Percentiles rank a stretch among this genome's conserved stretches.
phyloP scores from a whole-genome alignment of 805 yeast genomes.

The Cyberlindnera euphorbiiphila region DNA sequence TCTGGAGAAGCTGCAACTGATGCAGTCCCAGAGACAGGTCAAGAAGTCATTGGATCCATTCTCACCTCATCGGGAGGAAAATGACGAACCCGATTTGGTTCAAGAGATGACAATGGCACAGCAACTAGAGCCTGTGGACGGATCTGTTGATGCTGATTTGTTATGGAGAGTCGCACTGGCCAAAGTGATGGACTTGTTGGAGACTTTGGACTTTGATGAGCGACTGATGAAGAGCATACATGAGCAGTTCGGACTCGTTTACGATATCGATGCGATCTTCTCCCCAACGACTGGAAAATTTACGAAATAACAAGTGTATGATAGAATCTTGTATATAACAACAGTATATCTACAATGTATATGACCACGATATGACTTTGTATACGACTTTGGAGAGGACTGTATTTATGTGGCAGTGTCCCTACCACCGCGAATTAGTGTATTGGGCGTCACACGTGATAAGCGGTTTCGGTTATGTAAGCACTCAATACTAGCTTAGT shows the following conservation, averaged over 20 bases:
- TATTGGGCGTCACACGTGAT: no score
- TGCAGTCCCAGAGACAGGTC: not conserved
- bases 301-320: not conserved
- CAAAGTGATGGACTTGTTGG: constrained; percentile 9
- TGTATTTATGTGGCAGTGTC: no score
- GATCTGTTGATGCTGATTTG: constrained; percentile 4
- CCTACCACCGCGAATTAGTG: no score
- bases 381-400: no score
- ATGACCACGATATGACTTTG: no score
- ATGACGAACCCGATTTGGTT: constrained; percentile 1
- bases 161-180: constrained; percentile 16
- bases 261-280: constrained; percentile 7
- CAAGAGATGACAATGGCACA: not conserved
- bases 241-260: constrained; percentile 11
- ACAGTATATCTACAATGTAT: not conserved
- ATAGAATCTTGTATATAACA: not conserved
- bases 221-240: constrained; percentile 6
- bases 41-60: constrained; percentile 16
- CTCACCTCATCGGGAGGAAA: constrained; percentile 4
- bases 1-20: not conserved
- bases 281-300: not conserved
- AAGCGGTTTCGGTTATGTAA: no score
- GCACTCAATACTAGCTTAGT: no score
- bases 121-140: not conserved
- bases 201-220: constrained; percentile 8